Base-by-base conservation (phyloP, 257 asterid species). In the Nicotiana benthamiana region DNA sequence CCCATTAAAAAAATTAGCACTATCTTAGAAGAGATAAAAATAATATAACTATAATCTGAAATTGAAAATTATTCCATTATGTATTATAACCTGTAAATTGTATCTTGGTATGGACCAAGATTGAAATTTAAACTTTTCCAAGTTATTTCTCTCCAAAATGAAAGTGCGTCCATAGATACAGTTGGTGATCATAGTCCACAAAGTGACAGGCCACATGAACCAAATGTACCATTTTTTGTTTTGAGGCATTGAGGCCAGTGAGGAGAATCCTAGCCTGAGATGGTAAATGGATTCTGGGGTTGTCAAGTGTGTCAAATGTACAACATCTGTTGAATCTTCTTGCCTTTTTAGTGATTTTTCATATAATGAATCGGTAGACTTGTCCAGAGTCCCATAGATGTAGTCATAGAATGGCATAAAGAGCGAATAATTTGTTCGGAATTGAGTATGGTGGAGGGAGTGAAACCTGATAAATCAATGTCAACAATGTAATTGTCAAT, bases 371-470 rank as follows among this genome's bases (percentile, higher is more conserved):
- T 90, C 90, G 0, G 83, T 77, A 13, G 89, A 84, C 74, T 78
- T 85, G 87, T 91, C 95, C 85, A 57, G 79, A 4, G 92, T 91
- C 9, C 91, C 90, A 56, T 89, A 89, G 22, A 89, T 82, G 82
- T 81, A 87, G 85, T 91, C 95, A 52, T 91, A 91, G 26, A 91
- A 63, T 1, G 95, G 93, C 93, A 91, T 89, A 89, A 91, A 91
- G 59, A 91, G 75, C 4, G 89, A 83, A 32, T 91, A 90, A 70
- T 91, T 90, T 2, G 92, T 91, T 20, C 96, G 86, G 17, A 91
- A 91, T 16, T 85, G 93, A n/a, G 96, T 91, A 74, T 91, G 96
- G 51, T 91, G 93, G 81, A 91, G 52, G 4, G 96, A 91, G 87
- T 90, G 93, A 77, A 79, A 91, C 88, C 96, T 91, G 87, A 61